Base-by-base conservation (phyloP, 1,139 yeast genomes). In the Pichia sp. region DNA sequence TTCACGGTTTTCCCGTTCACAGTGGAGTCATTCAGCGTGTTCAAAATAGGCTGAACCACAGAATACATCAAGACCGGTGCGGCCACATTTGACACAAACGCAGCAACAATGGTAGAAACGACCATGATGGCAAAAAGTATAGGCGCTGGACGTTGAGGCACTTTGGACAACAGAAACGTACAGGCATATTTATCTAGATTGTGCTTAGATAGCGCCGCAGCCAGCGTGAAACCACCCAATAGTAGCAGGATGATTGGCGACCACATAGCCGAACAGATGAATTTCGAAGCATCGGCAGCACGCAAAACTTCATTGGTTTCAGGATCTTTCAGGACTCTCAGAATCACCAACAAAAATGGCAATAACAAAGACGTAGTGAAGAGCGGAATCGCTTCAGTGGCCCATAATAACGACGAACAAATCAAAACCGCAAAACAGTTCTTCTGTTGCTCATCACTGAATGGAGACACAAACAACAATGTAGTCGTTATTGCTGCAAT, bases 51-150 rank as follows among this genome's bases (percentile, higher is more conserved):
- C 62, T 87, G 95, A 48, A 92, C 83, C 53, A 90, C 83, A 2
- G 96, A 86, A 60, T 76, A 87, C 65, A 95, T 85, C 48, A 90
- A 72, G 2, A 90, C 97, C 0, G 97, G 97, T 0, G 97, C 92
- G 1, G 97, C 97, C 38, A 90, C 97, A 60, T 90, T 90, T 26
- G 95, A 84, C 42, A 90, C 92, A 95, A 96, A 90, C 88, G 92
- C 90, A 10, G 95, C 81, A 42, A 85, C 78, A 56, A 90, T 79
- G 40, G 88, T 70, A 0, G 96, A 87, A 42, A 90, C 92, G 41
- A 75, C 68, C 97, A 90, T 87, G 52, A 85, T 80, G 7, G 94
- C 77, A 42, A 88, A 66, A 40, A 88, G 68, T 28, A 90, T 83
- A 43, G 77, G 72, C 35, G 82, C 73, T 11, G 97, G 97, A 52